Conservation (phyloP, 2,329 filamentous ascomycete genomes). For the Fusarium albosuccineum region DNA sequence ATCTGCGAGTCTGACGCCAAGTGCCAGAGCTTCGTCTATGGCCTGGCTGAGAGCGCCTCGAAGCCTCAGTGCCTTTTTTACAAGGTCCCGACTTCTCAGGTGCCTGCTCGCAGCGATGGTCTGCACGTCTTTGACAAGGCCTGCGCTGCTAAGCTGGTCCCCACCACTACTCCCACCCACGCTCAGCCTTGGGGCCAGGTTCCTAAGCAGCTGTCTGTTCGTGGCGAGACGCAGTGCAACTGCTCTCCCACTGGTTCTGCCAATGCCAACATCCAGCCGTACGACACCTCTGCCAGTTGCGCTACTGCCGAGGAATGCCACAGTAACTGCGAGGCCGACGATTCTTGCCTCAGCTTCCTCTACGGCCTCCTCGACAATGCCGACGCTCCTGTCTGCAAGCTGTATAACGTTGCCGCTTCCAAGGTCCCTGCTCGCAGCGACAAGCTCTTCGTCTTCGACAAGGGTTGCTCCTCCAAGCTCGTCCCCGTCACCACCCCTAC, state of each 20-base stretch:
- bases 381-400: not conserved
- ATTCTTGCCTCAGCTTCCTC: conserved; percentile 3
- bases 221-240: no score
- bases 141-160: conserved; percentile 1
- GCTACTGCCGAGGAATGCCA: conserved; percentile 5
- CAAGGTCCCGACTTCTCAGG: conserved; percentile 1
- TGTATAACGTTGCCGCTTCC: not conserved
- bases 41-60: not conserved
- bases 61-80: not conserved
- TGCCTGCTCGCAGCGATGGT: conserved; percentile 1
- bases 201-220: no score
- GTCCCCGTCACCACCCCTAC: conserved; percentile 1
- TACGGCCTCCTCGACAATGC: not conserved
- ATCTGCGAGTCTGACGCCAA: conserved; percentile 4
- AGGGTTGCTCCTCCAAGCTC: conserved; percentile 2
- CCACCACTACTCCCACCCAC: conserved; percentile 4
- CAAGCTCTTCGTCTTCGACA: conserved; percentile 1
- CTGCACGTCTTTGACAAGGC: conserved; percentile 10
- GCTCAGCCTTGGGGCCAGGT: not conserved
- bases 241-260: not conserved
- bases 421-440: conserved; percentile 6
- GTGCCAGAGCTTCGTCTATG: conserved; percentile 4
- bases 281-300: not conserved
- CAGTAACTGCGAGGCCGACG: conserved; percentile 3
- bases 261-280: not conserved